Percentiles rank a stretch among this genome's conserved stretches.
Conservation (phyloP, 768 basidiomycete species). For the Coprinopsis marcescibilis region DNA sequence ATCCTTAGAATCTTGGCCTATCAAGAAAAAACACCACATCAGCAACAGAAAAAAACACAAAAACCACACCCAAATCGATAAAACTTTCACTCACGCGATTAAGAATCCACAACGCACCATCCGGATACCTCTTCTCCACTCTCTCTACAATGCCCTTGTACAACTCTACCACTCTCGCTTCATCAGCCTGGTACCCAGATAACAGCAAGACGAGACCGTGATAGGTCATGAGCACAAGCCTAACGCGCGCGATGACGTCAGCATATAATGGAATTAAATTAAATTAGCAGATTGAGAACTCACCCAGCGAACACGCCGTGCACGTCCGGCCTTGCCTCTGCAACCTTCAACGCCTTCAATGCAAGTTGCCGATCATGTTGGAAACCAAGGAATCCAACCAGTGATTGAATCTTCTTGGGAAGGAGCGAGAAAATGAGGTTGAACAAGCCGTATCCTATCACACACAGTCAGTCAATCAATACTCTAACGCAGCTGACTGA, state of each 20-base stretch:
- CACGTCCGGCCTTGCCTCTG: conserved; percentile 61
- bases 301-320: conserved; percentile 77
- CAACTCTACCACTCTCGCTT: conserved; percentile 53
- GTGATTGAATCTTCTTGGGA: conserved; percentile 62
- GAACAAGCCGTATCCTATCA: conserved; percentile 57
- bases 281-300: conserved; percentile 16
- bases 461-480: not conserved
- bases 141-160: conserved; percentile 65
- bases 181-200: conserved; percentile 74
- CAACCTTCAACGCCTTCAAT: conserved; percentile 60
- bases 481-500: too few species aligned
- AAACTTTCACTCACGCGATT: conserved; percentile 43
- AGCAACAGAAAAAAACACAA: not conserved
- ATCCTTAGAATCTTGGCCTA: conserved; percentile 76
- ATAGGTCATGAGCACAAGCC: conserved; percentile 78
- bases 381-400: conserved; percentile 76
- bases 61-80: too few species aligned
- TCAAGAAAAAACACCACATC: not conserved
- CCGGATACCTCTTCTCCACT: conserved; percentile 52
- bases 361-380: conserved; percentile 66
- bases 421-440: conserved; percentile 76
- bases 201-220: conserved; percentile 65
- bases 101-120: conserved; percentile 68
- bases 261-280: not conserved
- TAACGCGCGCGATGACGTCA: conserved; percentile 18